These are phyloP conservation scores for Tetrahymena elliotti DNA, from an alignment of 73 alveolate genomes.

Conservation along the genomic window DNA sequence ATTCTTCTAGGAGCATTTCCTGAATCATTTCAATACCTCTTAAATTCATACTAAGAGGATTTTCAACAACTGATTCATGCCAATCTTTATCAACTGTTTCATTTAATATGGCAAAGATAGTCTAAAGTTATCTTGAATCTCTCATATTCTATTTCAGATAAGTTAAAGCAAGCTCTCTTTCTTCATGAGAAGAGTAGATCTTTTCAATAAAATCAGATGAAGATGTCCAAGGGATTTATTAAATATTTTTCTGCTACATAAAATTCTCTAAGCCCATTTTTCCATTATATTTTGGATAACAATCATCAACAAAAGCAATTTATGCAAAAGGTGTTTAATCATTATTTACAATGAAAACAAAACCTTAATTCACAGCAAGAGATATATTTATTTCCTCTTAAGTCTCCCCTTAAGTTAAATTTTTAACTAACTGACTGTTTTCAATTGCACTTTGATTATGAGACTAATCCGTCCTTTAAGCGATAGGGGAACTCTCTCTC, in stretches of 20 bases:
- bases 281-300: background rate
- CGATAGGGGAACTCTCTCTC: background rate
- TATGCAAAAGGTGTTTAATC: background rate
- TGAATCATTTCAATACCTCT: background rate
- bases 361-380: background rate
- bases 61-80: background rate
- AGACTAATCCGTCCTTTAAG: background rate
- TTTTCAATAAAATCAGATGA: background rate
- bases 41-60: background rate
- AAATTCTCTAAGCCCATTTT: background rate
- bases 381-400: background rate
- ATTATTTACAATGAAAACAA: background rate
- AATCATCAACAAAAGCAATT: background rate
- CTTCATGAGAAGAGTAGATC: background rate
- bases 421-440: background rate
- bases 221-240: background rate
- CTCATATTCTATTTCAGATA: background rate
- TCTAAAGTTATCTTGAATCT: background rate
- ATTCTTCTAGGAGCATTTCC: background rate
- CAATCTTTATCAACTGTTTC: background rate
- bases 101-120: background rate
- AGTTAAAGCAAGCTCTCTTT: background rate
- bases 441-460: background rate
- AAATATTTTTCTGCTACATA: background rate
- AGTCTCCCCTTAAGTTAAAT: background rate